Base-by-base conservation (phyloP, 352 stramenopile genomes). In the Aphanomyces stellatus region DNA sequence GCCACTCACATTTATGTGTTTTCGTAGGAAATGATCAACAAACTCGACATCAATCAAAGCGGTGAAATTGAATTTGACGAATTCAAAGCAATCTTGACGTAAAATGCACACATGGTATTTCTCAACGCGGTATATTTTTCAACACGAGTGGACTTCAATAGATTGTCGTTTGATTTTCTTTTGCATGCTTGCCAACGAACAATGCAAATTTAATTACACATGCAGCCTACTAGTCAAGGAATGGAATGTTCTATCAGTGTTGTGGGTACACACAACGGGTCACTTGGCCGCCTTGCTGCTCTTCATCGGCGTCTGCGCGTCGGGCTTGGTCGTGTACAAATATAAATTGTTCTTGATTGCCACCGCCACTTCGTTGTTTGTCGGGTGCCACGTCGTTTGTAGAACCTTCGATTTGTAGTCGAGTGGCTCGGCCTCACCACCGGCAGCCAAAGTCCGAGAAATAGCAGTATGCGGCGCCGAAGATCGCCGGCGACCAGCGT, bases 41-140 rank as follows among this genome's bases (percentile, higher is more conserved):
- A 97, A 62, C 91, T 98, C 35, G 95, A 98, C 71, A 88, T 93
- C 46, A 91, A 98, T 69, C 88, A 90, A 34, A 96, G 81, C 34
- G 95, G 95, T 31, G 91, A 98, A 75, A 98, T 98, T 61, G 93
- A 98, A 67, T 98, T 97, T 71, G 88, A 97, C 53, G 95, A 98
- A 74, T 98, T 98, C 76, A 98, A 97, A 73, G 84, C 89, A 51
- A 93, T 93, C 53, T 71, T 91, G 56, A 93, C 85, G 3, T 93
- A 57, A 81, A 40, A 5, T n/a, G n/a, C n/a, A n/a, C n/a, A n/a
- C n/a, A n/a, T n/a, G n/a, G n/a, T n/a, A n/a, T n/a, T 1, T n/a
- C n/a, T n/a, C n/a, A n/a, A n/a, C n/a, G n/a, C n/a, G n/a, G n/a
- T n/a, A n/a, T n/a, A n/a, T n/a, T n/a, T n/a, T n/a, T n/a, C n/a